A percentile compares a stretch with the other conserved stretches of the same genome.
These are phyloP conservation scores for Mycena chlorophos DNA, from an alignment of 768 basidiomycete species.

Conservation along the genomic window DNA sequence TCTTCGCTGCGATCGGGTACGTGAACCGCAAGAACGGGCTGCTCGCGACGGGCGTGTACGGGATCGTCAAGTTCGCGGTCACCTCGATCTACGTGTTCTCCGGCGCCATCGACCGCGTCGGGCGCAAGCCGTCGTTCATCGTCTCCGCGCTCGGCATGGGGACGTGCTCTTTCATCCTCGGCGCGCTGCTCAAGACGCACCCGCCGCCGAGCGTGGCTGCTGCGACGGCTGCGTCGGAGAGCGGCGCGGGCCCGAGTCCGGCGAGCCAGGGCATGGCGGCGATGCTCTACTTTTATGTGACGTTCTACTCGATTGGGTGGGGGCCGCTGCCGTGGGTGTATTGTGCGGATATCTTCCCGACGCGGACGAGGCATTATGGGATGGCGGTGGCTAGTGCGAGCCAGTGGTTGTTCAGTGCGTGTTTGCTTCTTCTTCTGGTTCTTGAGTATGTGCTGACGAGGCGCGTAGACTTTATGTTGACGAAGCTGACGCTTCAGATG, in stretches of 20 bases:
- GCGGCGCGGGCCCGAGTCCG: constrained; percentile 43
- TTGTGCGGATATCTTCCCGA: constrained; percentile 63
- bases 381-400: constrained; percentile 71
- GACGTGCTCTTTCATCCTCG: constrained; percentile 76
- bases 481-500: constrained; percentile 69
- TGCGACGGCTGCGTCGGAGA: constrained; percentile 24
- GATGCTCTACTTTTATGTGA: constrained; percentile 64
- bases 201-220: constrained; percentile 42
- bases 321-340: constrained; percentile 54
- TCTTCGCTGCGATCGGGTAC: constrained; percentile 67
- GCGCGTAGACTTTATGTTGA: constrained; percentile 62
- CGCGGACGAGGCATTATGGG: constrained; percentile 62
- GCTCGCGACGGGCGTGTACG: constrained; percentile 51
- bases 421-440: not conserved
- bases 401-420: constrained; percentile 82
- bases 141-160: constrained; percentile 82
- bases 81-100: constrained; percentile 68
- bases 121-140: constrained; percentile 69
- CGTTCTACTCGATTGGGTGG: constrained; percentile 50
- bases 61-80: constrained; percentile 65
- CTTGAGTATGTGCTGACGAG: not conserved
- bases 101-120: constrained; percentile 59
- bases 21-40: constrained; percentile 57
- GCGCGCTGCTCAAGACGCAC: constrained; percentile 79
- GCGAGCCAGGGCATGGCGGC: constrained; percentile 63